Conservation (phyloP, 208 protist genomes). For the Leptomonas pyrrhocoris region DNA sequence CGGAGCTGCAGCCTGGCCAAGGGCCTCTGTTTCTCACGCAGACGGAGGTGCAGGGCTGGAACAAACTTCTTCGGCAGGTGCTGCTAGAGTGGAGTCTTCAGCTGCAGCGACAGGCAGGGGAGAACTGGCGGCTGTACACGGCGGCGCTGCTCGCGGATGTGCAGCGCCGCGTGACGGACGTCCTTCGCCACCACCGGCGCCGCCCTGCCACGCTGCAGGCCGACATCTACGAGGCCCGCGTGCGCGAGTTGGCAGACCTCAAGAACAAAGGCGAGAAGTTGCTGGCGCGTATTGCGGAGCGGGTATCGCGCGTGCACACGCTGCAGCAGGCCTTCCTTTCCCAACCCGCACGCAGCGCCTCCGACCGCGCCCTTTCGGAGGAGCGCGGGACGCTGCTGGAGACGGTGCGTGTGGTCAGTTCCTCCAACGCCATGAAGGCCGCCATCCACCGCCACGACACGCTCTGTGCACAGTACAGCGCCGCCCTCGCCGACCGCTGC, state of each 20-base stretch:
- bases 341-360: constrained; percentile 31
- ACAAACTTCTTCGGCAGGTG: constrained; percentile 30
- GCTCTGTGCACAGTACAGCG: constrained; percentile 46
- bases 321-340: constrained; percentile 39
- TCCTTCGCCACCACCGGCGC: constrained; percentile 78
- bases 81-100: constrained; percentile 57
- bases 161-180: constrained; percentile 61
- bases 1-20: constrained; percentile 36
- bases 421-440: constrained; percentile 47
- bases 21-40: constrained; percentile 48
- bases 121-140: constrained; percentile 43
- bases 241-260: constrained; percentile 73
- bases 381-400: constrained; percentile 41
- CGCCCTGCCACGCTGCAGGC: constrained; percentile 82
- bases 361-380: constrained; percentile 42
- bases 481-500: constrained; percentile 48
- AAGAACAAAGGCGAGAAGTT: constrained; percentile 56
- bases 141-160: constrained; percentile 31
- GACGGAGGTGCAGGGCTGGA: constrained; percentile 39
- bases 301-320: constrained; percentile 46
- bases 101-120: constrained; percentile 33
- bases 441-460: constrained; percentile 55
- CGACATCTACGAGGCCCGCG: constrained; percentile 73
- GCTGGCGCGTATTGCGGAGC: constrained; percentile 57
- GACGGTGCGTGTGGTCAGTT: constrained; percentile 49